Evolutionary conservation across 1,284 basidiomycete genomes (phyloP), one percentile per base, ranked within the genome.

Genomic region (Trichosporon coremiiforme): DNA sequence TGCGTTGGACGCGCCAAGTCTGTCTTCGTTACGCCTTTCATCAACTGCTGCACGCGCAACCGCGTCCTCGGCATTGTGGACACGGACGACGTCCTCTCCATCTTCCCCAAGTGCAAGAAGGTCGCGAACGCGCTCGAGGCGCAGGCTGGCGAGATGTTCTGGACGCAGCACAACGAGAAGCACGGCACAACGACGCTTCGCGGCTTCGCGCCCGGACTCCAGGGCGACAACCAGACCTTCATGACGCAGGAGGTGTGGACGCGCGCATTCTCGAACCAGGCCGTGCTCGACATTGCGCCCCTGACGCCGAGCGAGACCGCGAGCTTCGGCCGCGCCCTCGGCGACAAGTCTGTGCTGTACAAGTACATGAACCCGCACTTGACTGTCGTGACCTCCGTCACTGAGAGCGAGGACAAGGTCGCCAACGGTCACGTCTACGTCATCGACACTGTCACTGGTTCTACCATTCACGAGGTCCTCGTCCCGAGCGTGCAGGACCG

Each of bases 291-390:
- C 1, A 70, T 70, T 29, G 50, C 71, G 2, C 74, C 79, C 0
- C 75, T 79, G 8, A 64, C 76, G 8, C 75, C 71, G 25, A 88
- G 87, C 20, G 86, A 88, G 2, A 85, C 93, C 29, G 93, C 94
- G 0, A 91, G 90, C 4, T 84, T 90, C 20, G 95, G 94, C 9
- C 90, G 90, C 75, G 94, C 96, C 3, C 85, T 93, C 1, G 94
- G 92, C 6, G 90, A 97, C 82, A 89, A 95, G 70, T 89, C 89
- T 33, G 95, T 94, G 50, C 82, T 98, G 67, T 96, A 97, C 87
- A 98, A 98, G 85, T 97, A 96, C 80, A 87, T 98, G 73, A 96
- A 96, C 80, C 91, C 92, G 5, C 89, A 93, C 75, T 78, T 94
- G 17, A 85, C 90, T 53, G 88, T 90, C 2, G 85, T 93, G 33